phyloP scores from a whole-genome alignment of 441 rosid genomes.

The Erodium chrysanthum region DNA sequence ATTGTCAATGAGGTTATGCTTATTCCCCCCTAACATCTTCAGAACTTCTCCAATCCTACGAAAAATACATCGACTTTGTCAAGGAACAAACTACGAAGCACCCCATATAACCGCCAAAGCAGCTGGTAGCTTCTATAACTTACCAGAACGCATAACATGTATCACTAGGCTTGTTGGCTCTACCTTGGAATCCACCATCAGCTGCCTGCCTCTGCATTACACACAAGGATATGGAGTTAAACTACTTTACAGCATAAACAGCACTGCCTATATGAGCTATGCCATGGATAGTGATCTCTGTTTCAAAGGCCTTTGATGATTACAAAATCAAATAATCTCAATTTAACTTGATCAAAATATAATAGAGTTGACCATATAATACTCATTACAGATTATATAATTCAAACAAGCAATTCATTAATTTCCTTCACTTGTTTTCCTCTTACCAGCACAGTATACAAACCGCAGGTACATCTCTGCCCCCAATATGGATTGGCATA shows the following conservation, averaged over 20 bases:
- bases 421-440: conserved; percentile 16
- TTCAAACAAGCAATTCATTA: conserved; percentile 11
- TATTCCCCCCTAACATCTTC: conserved; percentile 57
- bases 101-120: not conserved
- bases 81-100: conserved; percentile 9
- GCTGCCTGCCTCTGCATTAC: conserved; percentile 57
- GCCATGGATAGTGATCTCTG: not conserved
- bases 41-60: conserved; percentile 71
- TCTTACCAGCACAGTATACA: conserved; percentile 88
- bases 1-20: conserved; percentile 42
- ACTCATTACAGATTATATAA: conserved; percentile 16
- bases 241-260: not conserved
- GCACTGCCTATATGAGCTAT: too few relatives aligned
- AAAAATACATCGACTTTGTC: conserved; percentile 18
- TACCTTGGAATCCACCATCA: conserved; percentile 91
- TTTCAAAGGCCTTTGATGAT: not conserved
- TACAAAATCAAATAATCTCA: not conserved
- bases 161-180: conserved; percentile 76
- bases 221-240: conserved; percentile 12
- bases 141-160: conserved; percentile 97
- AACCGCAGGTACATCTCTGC: conserved; percentile 90
- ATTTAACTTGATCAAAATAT: not conserved
- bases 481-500: conserved; percentile 70
- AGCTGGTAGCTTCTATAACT: conserved; percentile 16
- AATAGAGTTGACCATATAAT: conserved; percentile 23